Evolutionary conservation across 2,329 filamentous ascomycete species (phyloP).

Genomic region (Ophiostoma piceae): DNA sequence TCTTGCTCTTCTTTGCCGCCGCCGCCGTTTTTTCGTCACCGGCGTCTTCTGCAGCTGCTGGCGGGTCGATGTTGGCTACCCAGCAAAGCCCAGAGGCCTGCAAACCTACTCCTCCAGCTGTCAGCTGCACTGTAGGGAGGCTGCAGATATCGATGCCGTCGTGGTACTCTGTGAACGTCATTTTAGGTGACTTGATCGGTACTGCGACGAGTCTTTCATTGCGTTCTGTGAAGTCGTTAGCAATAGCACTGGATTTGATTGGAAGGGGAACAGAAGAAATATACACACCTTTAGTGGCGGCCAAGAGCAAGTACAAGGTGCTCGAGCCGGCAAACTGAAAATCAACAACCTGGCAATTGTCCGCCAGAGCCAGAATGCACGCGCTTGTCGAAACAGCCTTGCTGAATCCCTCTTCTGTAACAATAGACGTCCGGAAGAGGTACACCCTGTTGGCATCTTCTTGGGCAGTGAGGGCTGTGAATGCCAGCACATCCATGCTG

Average conservation of each 20-base stretch:
- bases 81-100: constrained; percentile 22
- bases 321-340: constrained; percentile 63
- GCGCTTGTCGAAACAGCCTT: constrained; percentile 38
- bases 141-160: neutral
- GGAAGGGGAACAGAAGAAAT: neutral
- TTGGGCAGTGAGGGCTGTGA: constrained; percentile 31
- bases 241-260: too few relatives aligned
- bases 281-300: constrained; percentile 33
- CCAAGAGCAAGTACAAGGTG: constrained; percentile 55
- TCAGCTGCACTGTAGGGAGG: neutral
- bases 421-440: constrained; percentile 50
- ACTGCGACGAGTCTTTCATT: constrained; percentile 23
- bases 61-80: constrained; percentile 17
- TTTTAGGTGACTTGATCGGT: constrained; percentile 17
- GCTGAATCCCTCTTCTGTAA: constrained; percentile 56
- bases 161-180: constrained; percentile 17
- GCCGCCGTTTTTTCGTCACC: neutral
- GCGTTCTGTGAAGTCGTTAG: constrained; percentile 18
- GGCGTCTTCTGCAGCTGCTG: neutral
- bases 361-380: constrained; percentile 40
- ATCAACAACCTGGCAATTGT: constrained; percentile 48
- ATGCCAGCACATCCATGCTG: constrained; percentile 35
- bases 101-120: neutral
- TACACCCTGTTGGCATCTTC: constrained; percentile 43
- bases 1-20: constrained; percentile 9